Base-by-base conservation (phyloP, 129 eudicot genomes). In the Solidago caesia region DNA sequence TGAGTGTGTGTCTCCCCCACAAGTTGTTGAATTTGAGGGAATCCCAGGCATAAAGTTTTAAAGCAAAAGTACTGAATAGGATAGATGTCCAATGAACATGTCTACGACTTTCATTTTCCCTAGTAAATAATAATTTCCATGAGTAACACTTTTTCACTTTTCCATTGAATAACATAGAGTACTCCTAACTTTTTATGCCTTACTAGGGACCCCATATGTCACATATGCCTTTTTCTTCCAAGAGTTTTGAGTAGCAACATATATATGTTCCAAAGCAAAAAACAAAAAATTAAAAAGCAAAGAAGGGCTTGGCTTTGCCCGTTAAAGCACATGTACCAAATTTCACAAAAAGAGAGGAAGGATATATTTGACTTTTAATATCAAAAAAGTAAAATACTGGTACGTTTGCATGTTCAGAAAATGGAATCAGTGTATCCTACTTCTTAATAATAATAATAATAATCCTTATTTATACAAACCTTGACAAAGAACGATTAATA, bases 31-130 rank as follows among this genome's bases (percentile, higher is more conserved):
- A 83, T 14, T 82, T 81, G 81, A 80, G 87, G 79, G 96, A 84
- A 85, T 88, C 87, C 87, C 86, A 86, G 78, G 96, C 89, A 86
- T 76, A 88, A 78, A 82, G 81, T 77, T 59, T 58, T 33, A 33
- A 33, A 33, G 39, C 39, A 33, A 21, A 75, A 59, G 79, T 76
- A 76, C 58, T 66, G 26, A 21, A 21, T 21, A 21, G 21, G 21
- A 56, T 68, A 60, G 73, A 70, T 73, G 69, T 75, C 78, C 72
- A 47, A 72, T 75, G 73, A 73, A 79, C 70, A 72, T 58, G 75
- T 77, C 75, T 51, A 47, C 29, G 76, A 77, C 82, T 77, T 74
- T 61, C 44, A 48, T 75, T 84, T 75, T 82, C 73, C 58, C 13
- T 45, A 72, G 79, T 65, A 78, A 21, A 21, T 21, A 21, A 21